Evolutionary conservation across 352 stramenopile species (phyloP).

Genomic region (Achlya hypogyna): DNA sequence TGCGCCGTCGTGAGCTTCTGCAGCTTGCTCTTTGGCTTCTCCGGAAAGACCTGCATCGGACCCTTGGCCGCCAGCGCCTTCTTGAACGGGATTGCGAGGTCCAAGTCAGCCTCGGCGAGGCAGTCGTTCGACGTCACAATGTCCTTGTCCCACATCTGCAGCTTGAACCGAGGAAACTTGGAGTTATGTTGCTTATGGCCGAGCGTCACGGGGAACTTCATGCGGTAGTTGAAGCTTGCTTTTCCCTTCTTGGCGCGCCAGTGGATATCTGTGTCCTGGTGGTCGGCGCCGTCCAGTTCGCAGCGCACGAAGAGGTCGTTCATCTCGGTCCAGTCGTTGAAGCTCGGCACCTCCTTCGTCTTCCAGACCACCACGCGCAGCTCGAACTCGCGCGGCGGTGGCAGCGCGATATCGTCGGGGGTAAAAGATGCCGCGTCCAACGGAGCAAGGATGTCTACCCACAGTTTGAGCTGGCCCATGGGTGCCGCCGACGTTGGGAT

Average conservation of each 20-base stretch:
- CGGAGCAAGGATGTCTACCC: slow-evolving; percentile 84
- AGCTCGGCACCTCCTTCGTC: slow-evolving; percentile 75
- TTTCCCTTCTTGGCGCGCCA: slow-evolving; percentile 90
- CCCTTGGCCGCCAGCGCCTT: slow-evolving; percentile 66
- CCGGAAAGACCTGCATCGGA: slow-evolving; percentile 65
- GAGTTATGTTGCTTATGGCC: slow-evolving; percentile 68
- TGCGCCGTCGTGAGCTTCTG: slow-evolving; percentile 28
- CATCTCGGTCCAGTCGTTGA: slow-evolving; percentile 80
- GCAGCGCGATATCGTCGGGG: slow-evolving; percentile 70
- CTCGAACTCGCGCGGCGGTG: slow-evolving; percentile 76
- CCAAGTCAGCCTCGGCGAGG: slow-evolving; percentile 77
- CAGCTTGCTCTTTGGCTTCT: slow-evolving; percentile 59
- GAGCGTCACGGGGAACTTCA: slow-evolving; percentile 88
- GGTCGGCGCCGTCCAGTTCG: slow-evolving; percentile 74
- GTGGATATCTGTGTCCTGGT: slow-evolving; percentile 87
- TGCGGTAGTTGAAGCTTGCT: slow-evolving; percentile 89
- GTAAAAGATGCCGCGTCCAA: slow-evolving; percentile 63
- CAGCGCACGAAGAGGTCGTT: slow-evolving; percentile 87
- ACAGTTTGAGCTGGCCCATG: slow-evolving; percentile 77
- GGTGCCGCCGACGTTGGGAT: slow-evolving; percentile 68
- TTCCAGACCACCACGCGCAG: slow-evolving; percentile 89
- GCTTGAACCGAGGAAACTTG: slow-evolving; percentile 88
- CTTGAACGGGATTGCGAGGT: slow-evolving; percentile 55
- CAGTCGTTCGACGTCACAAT: slow-evolving; percentile 86
- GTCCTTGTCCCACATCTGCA: slow-evolving; percentile 91